Evolutionary conservation across 768 basidiomycete species (phyloP), one percentile per base, ranked within the genome.

Genomic region (Suillus americanus): DNA sequence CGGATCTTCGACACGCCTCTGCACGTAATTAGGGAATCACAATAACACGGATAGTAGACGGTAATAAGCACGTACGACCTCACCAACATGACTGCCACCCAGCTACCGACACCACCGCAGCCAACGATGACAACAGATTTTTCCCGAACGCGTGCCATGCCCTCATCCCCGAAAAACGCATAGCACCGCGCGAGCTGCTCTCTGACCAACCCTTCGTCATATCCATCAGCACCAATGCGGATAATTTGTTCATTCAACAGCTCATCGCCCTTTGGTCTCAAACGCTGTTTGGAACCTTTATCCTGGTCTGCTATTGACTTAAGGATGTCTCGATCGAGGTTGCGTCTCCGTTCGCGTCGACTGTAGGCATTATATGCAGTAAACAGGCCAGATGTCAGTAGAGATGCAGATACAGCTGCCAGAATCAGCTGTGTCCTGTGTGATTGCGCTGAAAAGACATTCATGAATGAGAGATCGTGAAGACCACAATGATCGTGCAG

Each of bases 91-190:
- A 97, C 86, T 18, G 95, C 95, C 43, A 89, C 92, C 93, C 95
- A 97, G 72, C 93, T 95, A 0, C 97, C 97, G 0, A 99, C 97
- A 2, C 97, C 97, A 64, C 97, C 97, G 68, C 95, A 94, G 7
- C 97, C 97, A 3, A 99, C 89, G 23, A 99, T 80, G 20, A 94
- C 95, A 1, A 98, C 95, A 5, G 82, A 85, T 14, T 88, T 86
- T 10, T 81, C 72, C 61, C 97, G 83, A 61, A 99, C 83, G 72
- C 86, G 89, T 12, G 78, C 74, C 93, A 98, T 97, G 46, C 86
- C 86, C 41, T 94, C 91, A 38, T 96, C 92, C 0, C 94, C 95
- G 61, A 99, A 91, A 78, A 99, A 98, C 10, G 91, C 89, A 70
- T 97, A 97, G 77, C 98, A 98, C 48, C 97, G 81, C 4, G 97